Evolutionary conservation across 257 asterid genomes (phyloP).

Genomic region (Mentha longifolia): DNA sequence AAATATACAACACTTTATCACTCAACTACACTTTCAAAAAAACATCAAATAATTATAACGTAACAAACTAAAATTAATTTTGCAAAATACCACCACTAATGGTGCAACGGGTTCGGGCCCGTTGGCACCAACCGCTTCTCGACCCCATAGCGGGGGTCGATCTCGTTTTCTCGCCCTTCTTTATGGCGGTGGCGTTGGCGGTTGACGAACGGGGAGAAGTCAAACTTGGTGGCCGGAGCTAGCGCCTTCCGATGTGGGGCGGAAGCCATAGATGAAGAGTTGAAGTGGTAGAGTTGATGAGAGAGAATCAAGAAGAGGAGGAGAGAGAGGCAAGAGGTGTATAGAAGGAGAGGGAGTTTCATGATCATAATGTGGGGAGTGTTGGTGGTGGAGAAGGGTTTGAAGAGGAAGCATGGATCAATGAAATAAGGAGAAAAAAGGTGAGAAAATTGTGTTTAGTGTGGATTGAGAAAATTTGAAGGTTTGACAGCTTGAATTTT

Average conservation of each 20-base stretch:
- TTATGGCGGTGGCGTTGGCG: conserved; percentile 35
- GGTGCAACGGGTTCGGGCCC: conserved; percentile 91
- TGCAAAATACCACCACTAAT: conserved; percentile 42
- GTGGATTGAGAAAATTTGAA: conserved; percentile 55
- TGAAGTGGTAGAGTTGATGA: conserved; percentile 43
- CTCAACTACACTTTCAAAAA: conserved; percentile 19
- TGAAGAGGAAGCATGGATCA: conserved; percentile 77
- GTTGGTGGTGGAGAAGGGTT: conserved; percentile 42
- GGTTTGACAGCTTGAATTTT: conserved; percentile 55
- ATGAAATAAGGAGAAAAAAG: conserved; percentile 39
- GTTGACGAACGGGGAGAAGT: conserved; percentile 62
- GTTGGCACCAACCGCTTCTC: conserved; percentile 79
- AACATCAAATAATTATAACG: conserved; percentile 17
- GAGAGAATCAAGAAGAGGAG: conserved; percentile 44
- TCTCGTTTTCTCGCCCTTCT: conserved; percentile 32
- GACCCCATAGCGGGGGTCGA: conserved; percentile 72
- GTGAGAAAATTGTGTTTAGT: conserved; percentile 23
- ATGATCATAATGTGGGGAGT: conserved; percentile 43
- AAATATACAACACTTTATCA: conserved; percentile 31
- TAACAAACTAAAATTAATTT: conserved; percentile 4
- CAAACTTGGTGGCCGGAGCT: conserved; percentile 49
- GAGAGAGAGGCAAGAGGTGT: conserved; percentile 47
- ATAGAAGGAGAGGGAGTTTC: conserved; percentile 47
- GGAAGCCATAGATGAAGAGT: neutral
- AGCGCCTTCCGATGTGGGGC: conserved; percentile 52